These are phyloP conservation scores for Pseudogymnoascus pannorum DNA, from an alignment of 2,329 filamentous ascomycete genomes.

Conservation along the genomic window DNA sequence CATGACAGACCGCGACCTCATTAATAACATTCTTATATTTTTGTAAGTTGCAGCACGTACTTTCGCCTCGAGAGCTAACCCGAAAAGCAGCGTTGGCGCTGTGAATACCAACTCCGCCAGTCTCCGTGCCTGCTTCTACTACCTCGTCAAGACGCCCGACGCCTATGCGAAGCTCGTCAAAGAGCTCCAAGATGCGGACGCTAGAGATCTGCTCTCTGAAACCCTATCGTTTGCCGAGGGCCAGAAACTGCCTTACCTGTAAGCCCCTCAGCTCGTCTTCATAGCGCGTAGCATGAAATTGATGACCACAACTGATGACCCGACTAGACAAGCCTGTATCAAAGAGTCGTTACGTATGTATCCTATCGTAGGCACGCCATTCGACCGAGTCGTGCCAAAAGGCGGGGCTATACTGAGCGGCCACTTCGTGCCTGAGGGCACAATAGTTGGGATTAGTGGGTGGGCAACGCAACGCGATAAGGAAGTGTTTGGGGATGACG, in stretches of 20 bases:
- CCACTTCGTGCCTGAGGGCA: slow-evolving; percentile 9
- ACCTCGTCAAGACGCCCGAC: slow-evolving; percentile 23
- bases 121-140: slow-evolving; percentile 27
- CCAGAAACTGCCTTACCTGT: slow-evolving; percentile 36
- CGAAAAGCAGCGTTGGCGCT: background rate
- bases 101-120: slow-evolving; percentile 31
- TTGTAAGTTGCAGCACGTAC: background rate
- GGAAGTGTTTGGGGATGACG: slow-evolving; percentile 14
- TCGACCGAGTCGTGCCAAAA: slow-evolving; percentile 4
- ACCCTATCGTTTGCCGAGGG: slow-evolving; percentile 23
- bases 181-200: slow-evolving; percentile 31
- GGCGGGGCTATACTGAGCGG: slow-evolving; percentile 9
- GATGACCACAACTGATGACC: background rate
- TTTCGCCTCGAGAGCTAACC: background rate
- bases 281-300: background rate
- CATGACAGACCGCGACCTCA: slow-evolving; percentile 23
- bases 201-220: slow-evolving; percentile 11
- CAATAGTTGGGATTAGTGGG: background rate
- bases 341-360: no score
- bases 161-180: slow-evolving; percentile 29
- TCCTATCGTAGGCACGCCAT: background rate
- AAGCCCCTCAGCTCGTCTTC: background rate
- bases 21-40: slow-evolving; percentile 16
- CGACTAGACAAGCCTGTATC: background rate
- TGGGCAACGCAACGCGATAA: slow-evolving; percentile 13